Base-by-base conservation (phyloP, 352 stramenopile species). In the Phytopythium vexans region DNA sequence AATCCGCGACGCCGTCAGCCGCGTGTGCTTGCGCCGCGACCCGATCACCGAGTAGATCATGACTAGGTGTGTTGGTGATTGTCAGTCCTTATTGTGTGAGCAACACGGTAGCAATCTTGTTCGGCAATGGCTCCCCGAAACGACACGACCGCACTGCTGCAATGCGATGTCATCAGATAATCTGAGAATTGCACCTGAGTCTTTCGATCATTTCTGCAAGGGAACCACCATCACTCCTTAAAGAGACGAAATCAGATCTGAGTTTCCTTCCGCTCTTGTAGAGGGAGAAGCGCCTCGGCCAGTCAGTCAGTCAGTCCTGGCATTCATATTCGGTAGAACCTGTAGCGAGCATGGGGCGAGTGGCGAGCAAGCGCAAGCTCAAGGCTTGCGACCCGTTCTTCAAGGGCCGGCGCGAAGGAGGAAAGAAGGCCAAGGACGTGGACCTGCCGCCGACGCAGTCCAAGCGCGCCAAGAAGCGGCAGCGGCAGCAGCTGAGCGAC, bases 341-440 rank as follows among this genome's bases (percentile, higher is more conserved):
- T 39, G 43, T 52, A 15, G 6, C 48, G 53, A 27, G 2, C 47
- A 91, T 92, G 84, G 83, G 81, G 1, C 79, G 81, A 33, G 69
- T 94, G 41, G 68, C 60, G 36, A 68, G 67, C 41, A 94, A 94
- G 72, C 79, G 81, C 60, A 94, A 94, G 72, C 66, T 94, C 44
- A 94, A 94, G 75, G 68, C 86, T 55, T 89, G 79, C 69, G 84
- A 94, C 52, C 84, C 84, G 58, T 92, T 92, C 72, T 94, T 92
- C 62, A 91, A 92, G 63, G 84, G 81, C 33, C 86, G 77, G 60
- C 76, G 80, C 41, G 69, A 82, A 14, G 82, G 74, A 58, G 82
- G 79, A 39, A 88, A 88, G 65, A 89, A 90, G 58, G 52, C 64
- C 4, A 84, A 82, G 69, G 67, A 74, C 41, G 86, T 76, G 38